Base-by-base conservation (phyloP, 2,329 filamentous ascomycete genomes). In the Ilyonectria sp. region DNA sequence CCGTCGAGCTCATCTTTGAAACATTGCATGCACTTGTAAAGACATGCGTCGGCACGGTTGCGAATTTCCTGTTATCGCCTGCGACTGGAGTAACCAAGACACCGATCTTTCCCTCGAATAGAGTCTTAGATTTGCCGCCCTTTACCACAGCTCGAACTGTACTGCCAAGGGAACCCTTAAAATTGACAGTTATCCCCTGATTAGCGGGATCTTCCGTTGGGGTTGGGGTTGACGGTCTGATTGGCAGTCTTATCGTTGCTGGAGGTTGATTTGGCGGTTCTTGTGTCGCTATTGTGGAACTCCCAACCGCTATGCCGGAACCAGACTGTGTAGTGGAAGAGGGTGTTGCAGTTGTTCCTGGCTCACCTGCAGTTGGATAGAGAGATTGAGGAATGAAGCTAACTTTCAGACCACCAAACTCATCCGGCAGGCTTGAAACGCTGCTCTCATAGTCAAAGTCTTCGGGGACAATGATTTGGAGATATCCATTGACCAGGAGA, bases 401-500 rank as follows among this genome's bases (percentile, higher is more conserved):
- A 17, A 56, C n/a, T 44, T 33, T 40, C 6, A 33, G 21, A 15
- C 53, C 53, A 13, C 53, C 53, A 43, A 56, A 56, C 21, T 43
- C 4, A 13, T 26, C 43, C 15, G 53, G 53, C 17, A 26, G 21
- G 10, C n/a, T 26, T 26, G 33, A 26, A 21, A 43, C 9, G 19
- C 21, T 19, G 21, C 19, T 21, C 21, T 56, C 33, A 4, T 37
- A 23, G 21, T 56, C 37, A 21, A 56, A 56, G 10, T 56, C 53
- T 11, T 56, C 53, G 8, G 33, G 53, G 6, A 56, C 53, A 21
- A 56, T 56, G 53, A 56, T 11, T 29, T 56, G 53, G 6, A 56
- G 37, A 17, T 31, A 21, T 6, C 53, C 53, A 29, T 56, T 56
- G 33, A 56, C 43, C n/a, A 56, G 9, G 13, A 56, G 53, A 56